Evolutionary conservation across 768 basidiomycete species (phyloP).

Genomic region (Stropharia rugosoannulata): DNA sequence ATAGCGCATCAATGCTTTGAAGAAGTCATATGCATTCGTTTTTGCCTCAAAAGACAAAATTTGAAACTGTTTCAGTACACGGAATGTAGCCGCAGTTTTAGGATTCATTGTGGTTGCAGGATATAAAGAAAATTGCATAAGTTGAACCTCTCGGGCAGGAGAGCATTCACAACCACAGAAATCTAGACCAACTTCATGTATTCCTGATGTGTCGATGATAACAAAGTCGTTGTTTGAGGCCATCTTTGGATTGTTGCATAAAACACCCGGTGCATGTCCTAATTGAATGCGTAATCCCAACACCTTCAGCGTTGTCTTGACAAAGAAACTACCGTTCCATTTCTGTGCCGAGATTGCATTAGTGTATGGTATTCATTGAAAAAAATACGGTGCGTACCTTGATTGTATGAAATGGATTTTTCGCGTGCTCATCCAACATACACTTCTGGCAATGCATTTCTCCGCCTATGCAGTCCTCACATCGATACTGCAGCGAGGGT

Average conservation of each 20-base stretch:
- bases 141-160: not conserved
- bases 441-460: no score
- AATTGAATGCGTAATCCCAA: not conserved
- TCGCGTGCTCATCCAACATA: no score
- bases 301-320: not conserved
- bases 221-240: not conserved
- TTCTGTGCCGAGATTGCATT: not conserved
- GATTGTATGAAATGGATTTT: no score
- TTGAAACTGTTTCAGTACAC: constrained; percentile 23
- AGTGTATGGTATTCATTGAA: no score
- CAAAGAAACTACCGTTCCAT: not conserved
- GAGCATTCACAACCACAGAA: not conserved
- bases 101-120: constrained; percentile 24
- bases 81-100: constrained; percentile 25
- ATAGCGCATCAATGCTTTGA: constrained; percentile 22
- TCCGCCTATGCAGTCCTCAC: no score
- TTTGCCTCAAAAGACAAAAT: constrained; percentile 27
- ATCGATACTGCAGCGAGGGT: no score
- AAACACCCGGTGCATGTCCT: not conserved
- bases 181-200: not conserved
- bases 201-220: not conserved
- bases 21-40: constrained; percentile 24
- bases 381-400: no score
- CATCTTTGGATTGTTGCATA: not conserved
- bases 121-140: not conserved